Conservation (phyloP, 257 asterid species). For the Solanum ossicruentum region DNA sequence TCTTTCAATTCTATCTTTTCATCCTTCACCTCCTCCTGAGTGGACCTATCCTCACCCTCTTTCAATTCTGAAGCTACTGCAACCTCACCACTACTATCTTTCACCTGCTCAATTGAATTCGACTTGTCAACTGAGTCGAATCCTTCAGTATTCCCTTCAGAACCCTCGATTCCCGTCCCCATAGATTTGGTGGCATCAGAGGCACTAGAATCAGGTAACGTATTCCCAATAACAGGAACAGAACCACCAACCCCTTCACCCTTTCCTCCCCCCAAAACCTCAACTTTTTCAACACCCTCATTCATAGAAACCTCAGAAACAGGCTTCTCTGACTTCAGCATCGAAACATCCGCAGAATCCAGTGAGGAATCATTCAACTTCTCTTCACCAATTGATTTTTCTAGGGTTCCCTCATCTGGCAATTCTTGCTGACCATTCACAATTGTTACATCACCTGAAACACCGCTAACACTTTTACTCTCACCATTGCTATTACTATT, state of each 20-base stretch:
- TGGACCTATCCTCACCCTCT: neutral
- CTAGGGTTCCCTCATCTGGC: neutral
- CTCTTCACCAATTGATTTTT: neutral
- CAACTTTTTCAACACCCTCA: conserved; percentile 19
- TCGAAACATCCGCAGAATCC: conserved; percentile 3
- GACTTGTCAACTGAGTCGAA: neutral
- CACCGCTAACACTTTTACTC: neutral
- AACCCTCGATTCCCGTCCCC: neutral
- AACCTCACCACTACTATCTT: conserved; percentile 4
- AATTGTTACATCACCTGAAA: neutral
- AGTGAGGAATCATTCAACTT: neutral
- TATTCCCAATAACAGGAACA: neutral
- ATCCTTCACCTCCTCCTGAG: conserved; percentile 6
- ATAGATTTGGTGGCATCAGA: neutral
- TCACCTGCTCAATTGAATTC: neutral
- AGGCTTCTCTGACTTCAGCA: conserved; percentile 13
- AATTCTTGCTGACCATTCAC: neutral
- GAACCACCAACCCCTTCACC: conserved; percentile 1
- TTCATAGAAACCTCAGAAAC: conserved; percentile 12
- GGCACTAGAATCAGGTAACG: neutral
- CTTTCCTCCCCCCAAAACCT: conserved; percentile 6
- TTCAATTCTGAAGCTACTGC: neutral
- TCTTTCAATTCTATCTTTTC: neutral
- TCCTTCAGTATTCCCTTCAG: conserved; percentile 3
- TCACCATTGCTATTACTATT: neutral